phyloP scores from a whole-genome alignment of 1,139 yeast genomes.

The Taphrina wiesneri region DNA sequence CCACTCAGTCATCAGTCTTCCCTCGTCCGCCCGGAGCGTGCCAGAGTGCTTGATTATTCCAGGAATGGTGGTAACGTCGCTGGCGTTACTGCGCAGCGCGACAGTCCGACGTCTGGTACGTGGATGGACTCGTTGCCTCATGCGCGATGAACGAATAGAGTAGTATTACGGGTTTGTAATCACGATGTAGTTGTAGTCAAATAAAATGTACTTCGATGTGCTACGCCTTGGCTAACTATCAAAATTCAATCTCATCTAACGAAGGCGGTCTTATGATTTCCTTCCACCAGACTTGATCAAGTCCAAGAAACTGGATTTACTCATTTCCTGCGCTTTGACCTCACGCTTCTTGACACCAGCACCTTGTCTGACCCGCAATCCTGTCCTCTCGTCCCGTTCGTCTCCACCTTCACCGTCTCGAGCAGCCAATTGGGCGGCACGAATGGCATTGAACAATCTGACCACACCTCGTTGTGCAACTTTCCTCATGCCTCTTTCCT shows the following conservation, averaged over 20 bases:
- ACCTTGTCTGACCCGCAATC: conserved; percentile 12
- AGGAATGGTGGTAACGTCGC: background rate
- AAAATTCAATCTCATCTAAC: background rate
- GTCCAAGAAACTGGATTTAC: conserved; percentile 36
- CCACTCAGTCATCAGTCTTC: conserved; percentile 2
- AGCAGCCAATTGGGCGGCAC: conserved; percentile 74
- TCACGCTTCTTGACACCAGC: conserved; percentile 23
- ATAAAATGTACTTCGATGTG: no score
- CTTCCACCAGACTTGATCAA: conserved; percentile 34
- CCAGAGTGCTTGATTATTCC: background rate
- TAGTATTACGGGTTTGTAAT: background rate
- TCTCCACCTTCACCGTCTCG: conserved; percentile 40
- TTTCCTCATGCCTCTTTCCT: conserved; percentile 72
- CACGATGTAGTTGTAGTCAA: background rate
- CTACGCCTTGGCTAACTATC: background rate
- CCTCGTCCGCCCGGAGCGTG: conserved; percentile 6
- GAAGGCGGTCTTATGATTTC: background rate
- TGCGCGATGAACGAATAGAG: background rate
- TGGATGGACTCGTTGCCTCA: conserved; percentile 2
- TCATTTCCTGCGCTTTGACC: conserved; percentile 33
- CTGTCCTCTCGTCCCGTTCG: conserved; percentile 13
- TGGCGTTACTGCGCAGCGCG: background rate
- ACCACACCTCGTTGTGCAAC: conserved; percentile 90
- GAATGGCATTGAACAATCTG: conserved; percentile 82
- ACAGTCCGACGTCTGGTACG: conserved; percentile 6